A percentile compares a stretch with the other conserved stretches of the same genome.
phyloP scores from a whole-genome alignment of 2,329 filamentous ascomycete species.

The Thielaviopsis musarum region DNA sequence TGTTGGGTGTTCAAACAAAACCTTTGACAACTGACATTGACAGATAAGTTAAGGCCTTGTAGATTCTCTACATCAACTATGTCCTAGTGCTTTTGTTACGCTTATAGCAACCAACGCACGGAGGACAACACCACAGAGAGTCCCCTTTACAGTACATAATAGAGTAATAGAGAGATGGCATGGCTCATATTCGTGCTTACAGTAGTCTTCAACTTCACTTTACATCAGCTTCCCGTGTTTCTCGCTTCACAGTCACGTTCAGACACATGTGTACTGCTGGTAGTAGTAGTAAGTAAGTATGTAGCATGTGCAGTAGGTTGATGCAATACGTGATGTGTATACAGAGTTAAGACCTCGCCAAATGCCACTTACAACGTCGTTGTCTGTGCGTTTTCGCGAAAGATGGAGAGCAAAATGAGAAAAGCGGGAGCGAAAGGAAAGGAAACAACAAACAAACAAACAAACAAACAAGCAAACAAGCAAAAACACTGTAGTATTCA shows the following conservation, averaged over 20 bases:
- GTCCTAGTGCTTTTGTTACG: too few species aligned
- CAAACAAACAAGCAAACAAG: not conserved
- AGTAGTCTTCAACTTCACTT: too few species aligned
- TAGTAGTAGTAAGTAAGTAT: not conserved
- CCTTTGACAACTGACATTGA: not conserved
- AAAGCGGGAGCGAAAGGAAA: not conserved
- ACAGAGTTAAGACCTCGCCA: not conserved
- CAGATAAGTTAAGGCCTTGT: too few species aligned
- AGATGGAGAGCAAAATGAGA: not conserved
- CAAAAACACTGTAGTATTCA: not conserved
- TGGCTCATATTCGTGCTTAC: too few species aligned
- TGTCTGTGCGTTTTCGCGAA: not conserved
- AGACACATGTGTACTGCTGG: not conserved
- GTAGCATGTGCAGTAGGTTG: not conserved
- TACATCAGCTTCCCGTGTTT: not conserved
- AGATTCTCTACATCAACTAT: too few species aligned
- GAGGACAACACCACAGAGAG: not conserved
- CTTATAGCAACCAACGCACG: too few species aligned
- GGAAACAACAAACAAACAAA: not conserved
- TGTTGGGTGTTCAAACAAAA: not conserved
- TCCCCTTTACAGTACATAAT: not conserved
- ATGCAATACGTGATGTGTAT: not conserved
- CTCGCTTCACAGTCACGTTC: not conserved
- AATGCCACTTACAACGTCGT: not conserved
- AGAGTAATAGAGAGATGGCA: not conserved